Evolutionary conservation across 257 asterid genomes (phyloP).

Genomic region (Jaltomata sinuosa): DNA sequence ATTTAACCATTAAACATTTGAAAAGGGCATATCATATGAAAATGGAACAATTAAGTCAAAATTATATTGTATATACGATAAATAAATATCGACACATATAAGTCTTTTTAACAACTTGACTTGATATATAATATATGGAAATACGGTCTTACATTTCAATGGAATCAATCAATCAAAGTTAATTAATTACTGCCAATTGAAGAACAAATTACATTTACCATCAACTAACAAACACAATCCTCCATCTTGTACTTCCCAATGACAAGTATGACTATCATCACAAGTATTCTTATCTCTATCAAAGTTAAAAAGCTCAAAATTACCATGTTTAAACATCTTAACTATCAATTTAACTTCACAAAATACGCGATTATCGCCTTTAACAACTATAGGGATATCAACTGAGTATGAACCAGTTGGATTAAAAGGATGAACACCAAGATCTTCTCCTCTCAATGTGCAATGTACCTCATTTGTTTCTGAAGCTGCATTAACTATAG

Average conservation of each 20-base stretch:
- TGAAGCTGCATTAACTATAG: no score
- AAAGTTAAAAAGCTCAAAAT: background rate
- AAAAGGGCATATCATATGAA: no score
- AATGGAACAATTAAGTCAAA: no score
- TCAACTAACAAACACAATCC: background rate
- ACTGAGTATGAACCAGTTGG: background rate
- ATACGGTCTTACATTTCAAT: no score
- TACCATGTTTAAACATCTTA: background rate
- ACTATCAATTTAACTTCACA: background rate
- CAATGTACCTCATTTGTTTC: no score
- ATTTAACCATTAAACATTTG: no score
- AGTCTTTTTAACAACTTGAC: no score
- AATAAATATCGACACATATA: no score
- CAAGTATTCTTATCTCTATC: background rate
- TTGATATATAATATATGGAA: no score
- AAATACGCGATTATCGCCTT: background rate
- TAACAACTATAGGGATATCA: background rate
- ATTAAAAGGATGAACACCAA: no score
- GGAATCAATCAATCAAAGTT: background rate
- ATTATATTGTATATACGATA: no score
- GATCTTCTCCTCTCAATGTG: no score
- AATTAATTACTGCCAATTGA: background rate
- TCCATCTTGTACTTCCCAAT: background rate
- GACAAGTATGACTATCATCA: background rate
- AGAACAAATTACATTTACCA: background rate